A percentile compares a stretch with the other conserved stretches of the same genome.
phyloP scores from a whole-genome alignment of 2,329 filamentous ascomycete genomes.

The Microascus cirrosus region DNA sequence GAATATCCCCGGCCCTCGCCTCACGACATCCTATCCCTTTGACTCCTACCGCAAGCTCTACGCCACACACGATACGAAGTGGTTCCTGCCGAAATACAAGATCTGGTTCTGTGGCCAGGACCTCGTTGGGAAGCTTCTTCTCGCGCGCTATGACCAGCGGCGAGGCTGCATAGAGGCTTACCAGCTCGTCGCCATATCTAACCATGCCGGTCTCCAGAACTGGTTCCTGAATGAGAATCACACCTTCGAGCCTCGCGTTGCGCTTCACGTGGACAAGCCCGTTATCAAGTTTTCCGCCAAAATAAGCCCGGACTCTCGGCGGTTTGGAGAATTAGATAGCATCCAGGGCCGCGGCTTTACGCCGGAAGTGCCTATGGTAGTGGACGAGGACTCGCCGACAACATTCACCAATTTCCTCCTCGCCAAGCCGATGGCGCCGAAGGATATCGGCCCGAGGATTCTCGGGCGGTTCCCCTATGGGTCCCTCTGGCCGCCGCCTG shows the following conservation, averaged over 20 bases:
- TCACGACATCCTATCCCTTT: conserved; percentile 47
- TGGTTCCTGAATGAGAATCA: conserved; percentile 56
- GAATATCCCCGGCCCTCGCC: conserved; percentile 45
- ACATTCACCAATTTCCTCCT: conserved; percentile 60
- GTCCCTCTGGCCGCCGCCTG: conserved; percentile 65
- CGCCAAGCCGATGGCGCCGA: conserved; percentile 35
- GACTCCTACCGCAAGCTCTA: conserved; percentile 61
- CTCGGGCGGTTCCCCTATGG: conserved; percentile 28
- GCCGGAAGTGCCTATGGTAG: conserved; percentile 40
- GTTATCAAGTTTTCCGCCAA: conserved; percentile 31
- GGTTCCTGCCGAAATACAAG: conserved; percentile 72
- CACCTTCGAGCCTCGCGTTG: conserved; percentile 58
- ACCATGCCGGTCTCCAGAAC: conserved; percentile 53
- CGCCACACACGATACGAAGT: conserved; percentile 62
- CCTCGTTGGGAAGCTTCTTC: conserved; percentile 61
- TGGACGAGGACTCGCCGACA: conserved; percentile 30
- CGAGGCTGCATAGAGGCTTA: conserved; percentile 73
- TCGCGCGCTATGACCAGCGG: conserved; percentile 65
- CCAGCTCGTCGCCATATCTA: conserved; percentile 53
- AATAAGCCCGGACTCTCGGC: neutral
- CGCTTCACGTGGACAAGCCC: conserved; percentile 64
- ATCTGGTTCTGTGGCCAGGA: conserved; percentile 77
- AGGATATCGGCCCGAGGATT: conserved; percentile 20
- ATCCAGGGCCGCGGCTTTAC: conserved; percentile 19
- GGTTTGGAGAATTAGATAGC: neutral